Conservation (phyloP, 2,329 filamentous ascomycete species). For the Bipolaris zeicola region DNA sequence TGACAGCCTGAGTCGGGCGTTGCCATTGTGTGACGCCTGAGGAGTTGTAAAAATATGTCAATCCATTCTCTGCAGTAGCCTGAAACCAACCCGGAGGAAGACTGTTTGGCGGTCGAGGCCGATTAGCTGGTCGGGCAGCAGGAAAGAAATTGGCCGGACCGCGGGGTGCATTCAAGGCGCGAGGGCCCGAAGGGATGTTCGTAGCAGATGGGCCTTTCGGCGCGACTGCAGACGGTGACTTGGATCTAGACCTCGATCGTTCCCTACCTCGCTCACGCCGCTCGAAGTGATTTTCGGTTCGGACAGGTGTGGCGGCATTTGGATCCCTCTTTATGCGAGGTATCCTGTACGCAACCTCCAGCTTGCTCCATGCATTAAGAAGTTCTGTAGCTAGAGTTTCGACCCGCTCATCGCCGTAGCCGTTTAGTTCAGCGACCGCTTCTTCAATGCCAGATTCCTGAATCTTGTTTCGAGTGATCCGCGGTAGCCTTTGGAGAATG, state of each 20-base stretch:
- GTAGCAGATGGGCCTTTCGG: conserved; percentile 50
- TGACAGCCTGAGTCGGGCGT: conserved; percentile 71
- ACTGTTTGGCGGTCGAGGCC: conserved; percentile 61
- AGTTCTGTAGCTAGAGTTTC: conserved; percentile 72
- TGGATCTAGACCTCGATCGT: conserved; percentile 56
- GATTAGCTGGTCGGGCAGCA: conserved; percentile 55
- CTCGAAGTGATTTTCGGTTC: conserved; percentile 63
- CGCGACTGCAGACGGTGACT: conserved; percentile 50
- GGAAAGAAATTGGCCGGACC: conserved; percentile 54
- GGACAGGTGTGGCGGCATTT: conserved; percentile 53
- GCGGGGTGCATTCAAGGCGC: conserved; percentile 62
- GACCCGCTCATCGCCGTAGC: conserved; percentile 75
- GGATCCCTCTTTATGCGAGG: conserved; percentile 85
- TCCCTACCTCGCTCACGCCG: conserved; percentile 59
- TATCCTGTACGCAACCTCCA: conserved; percentile 91
- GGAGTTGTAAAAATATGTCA: conserved; percentile 83
- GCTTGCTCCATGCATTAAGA: conserved; percentile 82
- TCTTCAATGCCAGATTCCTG: conserved; percentile 93
- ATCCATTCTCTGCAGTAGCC: conserved; percentile 69
- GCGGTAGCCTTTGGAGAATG: conserved; percentile 85
- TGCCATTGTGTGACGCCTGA: conserved; percentile 79
- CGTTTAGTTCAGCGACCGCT: conserved; percentile 71
- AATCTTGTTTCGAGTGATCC: conserved; percentile 95
- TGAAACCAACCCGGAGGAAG: conserved; percentile 88
- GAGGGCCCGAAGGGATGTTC: conserved; percentile 52